phyloP scores from a whole-genome alignment of 257 asterid species.

The Henckelia pumila region DNA sequence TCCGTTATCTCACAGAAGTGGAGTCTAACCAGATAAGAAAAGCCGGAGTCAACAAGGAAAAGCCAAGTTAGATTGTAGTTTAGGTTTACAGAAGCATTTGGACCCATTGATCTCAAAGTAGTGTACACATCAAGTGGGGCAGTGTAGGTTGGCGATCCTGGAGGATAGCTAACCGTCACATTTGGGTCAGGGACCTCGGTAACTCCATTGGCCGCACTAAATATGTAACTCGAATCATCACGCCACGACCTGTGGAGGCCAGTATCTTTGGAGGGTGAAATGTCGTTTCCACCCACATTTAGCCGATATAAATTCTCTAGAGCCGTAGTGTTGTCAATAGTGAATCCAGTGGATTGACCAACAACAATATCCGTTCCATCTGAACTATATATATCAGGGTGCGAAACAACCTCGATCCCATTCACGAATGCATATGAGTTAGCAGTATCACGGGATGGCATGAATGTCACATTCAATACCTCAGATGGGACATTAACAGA shows the following conservation, averaged over 20 bases:
- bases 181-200: conserved; percentile 37
- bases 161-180: conserved; percentile 33
- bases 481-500: conserved; percentile 50
- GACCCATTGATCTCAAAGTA: conserved; percentile 55
- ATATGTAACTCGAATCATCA: conserved; percentile 40
- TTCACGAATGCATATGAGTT: conserved; percentile 70
- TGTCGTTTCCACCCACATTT: conserved; percentile 88
- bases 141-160: conserved; percentile 30
- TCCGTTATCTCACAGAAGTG: conserved; percentile 55
- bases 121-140: conserved; percentile 51
- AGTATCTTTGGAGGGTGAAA: conserved; percentile 61
- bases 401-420: conserved; percentile 84
- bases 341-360: conserved; percentile 48
- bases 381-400: conserved; percentile 76
- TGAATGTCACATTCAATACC: conserved; percentile 56
- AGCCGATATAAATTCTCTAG: conserved; percentile 74
- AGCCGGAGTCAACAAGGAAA: conserved; percentile 50
- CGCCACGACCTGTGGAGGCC: conserved; percentile 54
- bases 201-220: conserved; percentile 39
- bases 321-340: conserved; percentile 51
- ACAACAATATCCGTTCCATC: conserved; percentile 38
- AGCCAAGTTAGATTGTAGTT: conserved; percentile 51
- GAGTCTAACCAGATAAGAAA: conserved; percentile 54
- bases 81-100: conserved; percentile 31
- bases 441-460: conserved; percentile 43